Base-by-base conservation (phyloP, 495 filamentous ascomycete genomes). In the Talaromyces stipitatus region DNA sequence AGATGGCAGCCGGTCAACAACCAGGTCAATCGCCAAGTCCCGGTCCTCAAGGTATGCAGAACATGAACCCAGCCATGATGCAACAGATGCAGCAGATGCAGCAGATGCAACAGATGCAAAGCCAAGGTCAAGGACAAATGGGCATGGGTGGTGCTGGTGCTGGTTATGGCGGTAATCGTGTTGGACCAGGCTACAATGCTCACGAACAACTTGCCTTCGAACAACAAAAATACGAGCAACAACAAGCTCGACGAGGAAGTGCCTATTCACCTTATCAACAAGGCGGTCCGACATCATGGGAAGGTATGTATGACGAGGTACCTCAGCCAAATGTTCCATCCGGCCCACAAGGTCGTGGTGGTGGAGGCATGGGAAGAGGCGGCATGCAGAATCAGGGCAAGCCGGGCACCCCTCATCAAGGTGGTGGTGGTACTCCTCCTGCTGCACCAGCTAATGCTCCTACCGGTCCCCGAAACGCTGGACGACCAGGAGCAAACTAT, bases 221-320 rank as follows among this genome's bases (percentile, higher is more conserved):
- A 65, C 90, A 92, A 68, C 89, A 90, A 59, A 92, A 92, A 69
- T 94, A 91, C 67, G 86, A 88, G 57, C 85, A 85, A 56, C 88
- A 89, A 68, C 83, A 87, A 65, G 80, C 76, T 51, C 79, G 72
- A 53, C 69, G 72, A 12, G 67, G 60, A 2, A 67, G 77, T 18
- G 75, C 66, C 8, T 78, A 70, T 57, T 76, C 74, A 45, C 77
- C 75, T 6, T 78, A 76, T 47, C 72, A 82, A 65, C 70, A 80
- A 62, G 81, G 80, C 36, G 79, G 78, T 3, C 86, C 87, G 23
- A 92, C 89, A 22, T 90, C 86, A 22, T 97, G 94, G 92, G 94
- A 98, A 70, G 94, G 94, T 55, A 98, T 98, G 94, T 98, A 98
- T 69, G 94, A 98, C 67, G 94, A 97, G 67, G 91, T 96, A 1